Evolutionary conservation across 352 stramenopile genomes (phyloP).

Genomic region (Aphanomyces astaci): DNA sequence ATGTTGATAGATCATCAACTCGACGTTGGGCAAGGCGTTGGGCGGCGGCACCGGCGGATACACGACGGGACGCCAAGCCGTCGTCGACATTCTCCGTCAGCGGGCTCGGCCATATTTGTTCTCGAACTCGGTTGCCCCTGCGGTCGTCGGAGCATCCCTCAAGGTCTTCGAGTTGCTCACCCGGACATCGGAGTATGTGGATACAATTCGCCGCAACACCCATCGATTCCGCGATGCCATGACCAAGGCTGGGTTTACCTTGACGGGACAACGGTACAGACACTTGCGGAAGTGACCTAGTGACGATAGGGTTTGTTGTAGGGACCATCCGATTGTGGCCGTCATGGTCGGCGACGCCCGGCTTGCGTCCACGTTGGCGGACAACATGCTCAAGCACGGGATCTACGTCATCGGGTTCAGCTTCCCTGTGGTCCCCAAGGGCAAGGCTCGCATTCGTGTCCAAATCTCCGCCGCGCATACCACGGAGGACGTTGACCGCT

Average conservation of each 20-base stretch:
- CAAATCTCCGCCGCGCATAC: conserved; percentile 89
- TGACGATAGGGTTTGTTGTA: conserved; percentile 20
- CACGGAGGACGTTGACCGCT: conserved; percentile 86
- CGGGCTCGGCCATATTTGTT: conserved; percentile 90
- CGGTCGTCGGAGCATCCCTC: conserved; percentile 89
- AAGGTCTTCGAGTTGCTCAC: conserved; percentile 91
- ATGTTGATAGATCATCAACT: conserved; percentile 81
- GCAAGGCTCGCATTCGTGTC: conserved; percentile 86
- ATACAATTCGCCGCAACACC: conserved; percentile 85
- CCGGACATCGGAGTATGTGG: conserved; percentile 72
- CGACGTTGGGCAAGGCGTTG: conserved; percentile 90
- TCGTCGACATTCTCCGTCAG: conserved; percentile 89
- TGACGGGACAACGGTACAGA: conserved; percentile 68
- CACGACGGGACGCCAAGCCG: conserved; percentile 81
- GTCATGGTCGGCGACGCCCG: conserved; percentile 90
- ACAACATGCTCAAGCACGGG: conserved; percentile 87
- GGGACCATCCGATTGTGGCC: conserved; percentile 85
- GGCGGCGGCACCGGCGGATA: conserved; percentile 90
- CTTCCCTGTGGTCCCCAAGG: conserved; percentile 89
- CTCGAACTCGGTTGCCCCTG: conserved; percentile 88
- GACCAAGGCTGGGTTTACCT: conserved; percentile 82
- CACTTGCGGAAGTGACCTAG: neutral
- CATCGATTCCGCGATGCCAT: conserved; percentile 89
- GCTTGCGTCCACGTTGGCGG: conserved; percentile 82
- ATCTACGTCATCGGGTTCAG: conserved; percentile 95